Percentiles rank a stretch among this genome's conserved stretches.
Conservation (phyloP, 495 filamentous ascomycete genomes). For the Lasiosphaeriaceae sp. region DNA sequence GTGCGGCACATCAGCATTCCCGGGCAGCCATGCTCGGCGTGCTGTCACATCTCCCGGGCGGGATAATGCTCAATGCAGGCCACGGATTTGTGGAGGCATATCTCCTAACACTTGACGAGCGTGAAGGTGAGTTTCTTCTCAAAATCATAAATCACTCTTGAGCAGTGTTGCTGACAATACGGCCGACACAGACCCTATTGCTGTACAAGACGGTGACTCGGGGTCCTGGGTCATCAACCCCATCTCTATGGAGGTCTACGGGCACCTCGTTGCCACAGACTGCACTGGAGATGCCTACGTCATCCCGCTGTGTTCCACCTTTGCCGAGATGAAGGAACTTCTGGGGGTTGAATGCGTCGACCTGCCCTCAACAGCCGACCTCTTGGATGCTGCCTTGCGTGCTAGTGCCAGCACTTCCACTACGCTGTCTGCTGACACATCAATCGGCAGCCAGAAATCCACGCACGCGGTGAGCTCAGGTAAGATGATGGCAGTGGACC, state of each 20-base stretch:
- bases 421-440: neutral
- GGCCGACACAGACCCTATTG: neutral
- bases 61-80: slow-evolving; percentile 9
- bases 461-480: neutral
- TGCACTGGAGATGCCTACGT: slow-evolving; percentile 24
- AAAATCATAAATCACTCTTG: neutral
- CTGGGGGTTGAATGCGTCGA: slow-evolving; percentile 6
- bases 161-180: neutral
- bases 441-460: neutral
- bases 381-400: slow-evolving; percentile 3
- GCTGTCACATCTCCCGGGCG: slow-evolving; percentile 11
- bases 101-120: slow-evolving; percentile 9
- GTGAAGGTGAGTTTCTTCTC: neutral
- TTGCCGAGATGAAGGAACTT: slow-evolving; percentile 21
- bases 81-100: slow-evolving; percentile 12
- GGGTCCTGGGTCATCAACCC: slow-evolving; percentile 28
- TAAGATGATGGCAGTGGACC: neutral
- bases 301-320: slow-evolving; percentile 18
- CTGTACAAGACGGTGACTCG: slow-evolving; percentile 23
- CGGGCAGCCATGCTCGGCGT: slow-evolving; percentile 2
- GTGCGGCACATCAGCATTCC: neutral
- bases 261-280: slow-evolving; percentile 25
- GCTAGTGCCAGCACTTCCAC: neutral
- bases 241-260: slow-evolving; percentile 17
- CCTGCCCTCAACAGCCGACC: slow-evolving; percentile 9